Base-by-base conservation (phyloP, 2,329 filamentous ascomycete genomes). In the Colletotrichum sp. region DNA sequence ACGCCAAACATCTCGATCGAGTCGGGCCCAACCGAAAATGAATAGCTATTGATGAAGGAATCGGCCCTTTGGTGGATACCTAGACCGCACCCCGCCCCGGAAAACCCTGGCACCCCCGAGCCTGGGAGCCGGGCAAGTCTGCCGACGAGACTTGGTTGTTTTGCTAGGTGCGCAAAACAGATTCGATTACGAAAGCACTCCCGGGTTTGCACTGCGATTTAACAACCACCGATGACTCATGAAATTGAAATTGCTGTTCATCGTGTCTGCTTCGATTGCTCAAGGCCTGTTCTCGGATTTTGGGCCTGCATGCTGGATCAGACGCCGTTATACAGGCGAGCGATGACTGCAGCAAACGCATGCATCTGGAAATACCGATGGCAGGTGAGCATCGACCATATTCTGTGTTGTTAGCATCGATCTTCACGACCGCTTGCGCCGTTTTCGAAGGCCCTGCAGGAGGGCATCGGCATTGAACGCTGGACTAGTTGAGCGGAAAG, bases 1-100 rank as follows among this genome's bases (percentile, higher is more conserved):
- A 2, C 43, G 1, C n/a, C 11, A 24, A 51, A 24, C 6, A 47
- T 47, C n/a, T 47, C 24, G 11, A 38, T 29, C 8, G 9, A 15
- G 24, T 2, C 7, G 33, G 16, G 13, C 8, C 13, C 21, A 21
- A 2, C 21, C 27, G 54, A 57, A 57, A 57, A 0, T 57, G 54
- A 57, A 16, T 6, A 1, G 13, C 6, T 4, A 18, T 21, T 57
- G 21, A 57, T 27, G 59, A 11, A 15, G 12, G 24, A 51, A 31
- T 66, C 63, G 63, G 63, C 47, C 63, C 31, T 66, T 66, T 66
- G 63, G 31, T 55, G 63, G 63, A 47, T 33, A n/a, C 63, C 27
- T 4, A 21, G 47, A 36, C 8, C 43, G 29, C n/a, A 27, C 8
- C 31, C 47, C 47, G 31, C 29, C 15, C 29, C 47, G 63, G 63